A percentile compares a stretch with the other conserved stretches of the same genome.
Evolutionary conservation across 2,329 filamentous ascomycete species (phyloP).

Genomic region (Pestalotiopsis sp.): DNA sequence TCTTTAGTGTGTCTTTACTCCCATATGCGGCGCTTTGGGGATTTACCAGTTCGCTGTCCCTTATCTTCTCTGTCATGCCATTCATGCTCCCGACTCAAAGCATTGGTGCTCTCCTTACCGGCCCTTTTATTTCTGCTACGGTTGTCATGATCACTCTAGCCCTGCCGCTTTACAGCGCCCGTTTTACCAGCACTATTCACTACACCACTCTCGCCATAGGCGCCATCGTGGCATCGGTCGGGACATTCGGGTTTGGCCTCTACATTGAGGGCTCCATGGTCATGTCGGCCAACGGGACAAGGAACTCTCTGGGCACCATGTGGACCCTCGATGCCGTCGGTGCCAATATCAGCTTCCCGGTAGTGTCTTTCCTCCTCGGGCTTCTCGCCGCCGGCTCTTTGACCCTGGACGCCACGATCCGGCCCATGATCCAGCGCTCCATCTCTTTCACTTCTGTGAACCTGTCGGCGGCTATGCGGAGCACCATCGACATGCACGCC

Average conservation of each 20-base stretch:
- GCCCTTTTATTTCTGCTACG: conserved; percentile 42
- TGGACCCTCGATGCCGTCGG: conserved; percentile 24
- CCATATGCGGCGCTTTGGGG: conserved; percentile 49
- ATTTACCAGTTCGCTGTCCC: conserved; percentile 42
- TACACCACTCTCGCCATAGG: conserved; percentile 36
- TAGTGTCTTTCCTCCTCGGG: conserved; percentile 45
- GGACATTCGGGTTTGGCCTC: conserved; percentile 46
- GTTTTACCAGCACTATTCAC: conserved; percentile 34
- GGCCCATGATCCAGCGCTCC: conserved; percentile 45
- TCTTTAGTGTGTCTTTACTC: conserved; percentile 45
- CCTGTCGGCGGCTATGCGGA: conserved; percentile 44
- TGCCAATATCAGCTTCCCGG: conserved; percentile 36
- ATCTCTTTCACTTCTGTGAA: conserved; percentile 50
- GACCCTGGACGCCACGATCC: conserved; percentile 39
- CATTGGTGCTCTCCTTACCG: conserved; percentile 45
- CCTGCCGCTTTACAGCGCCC: conserved; percentile 29
- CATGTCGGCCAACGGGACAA: conserved; percentile 20
- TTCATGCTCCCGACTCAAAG: conserved; percentile 38
- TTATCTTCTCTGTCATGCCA: conserved; percentile 46
- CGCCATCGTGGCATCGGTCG: conserved; percentile 38
- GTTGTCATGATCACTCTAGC: conserved; percentile 32
- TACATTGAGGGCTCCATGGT: conserved; percentile 38
- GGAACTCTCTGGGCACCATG: conserved; percentile 24
- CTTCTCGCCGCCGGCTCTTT: conserved; percentile 44
- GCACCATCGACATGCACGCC: conserved; percentile 48